Percentiles rank a stretch among this genome's conserved stretches.
Conservation (phyloP, 805 yeast genomes). For the Brettanomyces anomalus region DNA sequence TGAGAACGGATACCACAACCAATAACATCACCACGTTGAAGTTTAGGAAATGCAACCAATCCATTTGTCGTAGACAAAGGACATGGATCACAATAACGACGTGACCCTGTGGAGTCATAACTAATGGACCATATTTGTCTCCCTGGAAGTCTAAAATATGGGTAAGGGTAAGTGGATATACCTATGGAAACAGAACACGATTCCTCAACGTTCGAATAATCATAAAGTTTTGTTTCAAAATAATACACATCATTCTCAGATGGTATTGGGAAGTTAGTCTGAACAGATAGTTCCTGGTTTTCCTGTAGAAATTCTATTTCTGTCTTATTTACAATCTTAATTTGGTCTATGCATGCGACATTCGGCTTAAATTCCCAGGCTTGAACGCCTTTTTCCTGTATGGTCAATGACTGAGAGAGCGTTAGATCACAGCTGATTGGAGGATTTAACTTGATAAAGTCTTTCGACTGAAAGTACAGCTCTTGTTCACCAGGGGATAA, state of each 20-base stretch:
- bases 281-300: slow-evolving; percentile 37
- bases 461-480: slow-evolving; percentile 57
- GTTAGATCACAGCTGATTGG: slow-evolving; percentile 25
- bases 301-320: slow-evolving; percentile 47
- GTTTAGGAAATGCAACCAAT: slow-evolving; percentile 45
- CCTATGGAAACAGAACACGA: slow-evolving; percentile 55
- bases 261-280: slow-evolving; percentile 81
- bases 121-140: slow-evolving; percentile 75
- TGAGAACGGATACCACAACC: slow-evolving; percentile 85
- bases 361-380: slow-evolving; percentile 83
- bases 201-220: slow-evolving; percentile 44
- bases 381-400: slow-evolving; percentile 78
- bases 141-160: slow-evolving; percentile 89
- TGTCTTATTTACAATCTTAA: slow-evolving; percentile 54
- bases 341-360: slow-evolving; percentile 43
- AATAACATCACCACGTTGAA: slow-evolving; percentile 79
- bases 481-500: slow-evolving; percentile 64
- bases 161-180: slow-evolving; percentile 79
- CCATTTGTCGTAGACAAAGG: slow-evolving; percentile 30
- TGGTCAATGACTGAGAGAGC: slow-evolving; percentile 52
- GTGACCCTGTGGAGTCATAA: slow-evolving; percentile 80
- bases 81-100: slow-evolving; percentile 77
- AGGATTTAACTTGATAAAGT: slow-evolving; percentile 34
- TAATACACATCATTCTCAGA: slow-evolving; percentile 76
- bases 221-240: slow-evolving; percentile 80